Percentiles rank a stretch among this genome's conserved stretches.
Evolutionary conservation across 1,284 basidiomycete genomes (phyloP).

Genomic region (Ceraceosorus guamensis): DNA sequence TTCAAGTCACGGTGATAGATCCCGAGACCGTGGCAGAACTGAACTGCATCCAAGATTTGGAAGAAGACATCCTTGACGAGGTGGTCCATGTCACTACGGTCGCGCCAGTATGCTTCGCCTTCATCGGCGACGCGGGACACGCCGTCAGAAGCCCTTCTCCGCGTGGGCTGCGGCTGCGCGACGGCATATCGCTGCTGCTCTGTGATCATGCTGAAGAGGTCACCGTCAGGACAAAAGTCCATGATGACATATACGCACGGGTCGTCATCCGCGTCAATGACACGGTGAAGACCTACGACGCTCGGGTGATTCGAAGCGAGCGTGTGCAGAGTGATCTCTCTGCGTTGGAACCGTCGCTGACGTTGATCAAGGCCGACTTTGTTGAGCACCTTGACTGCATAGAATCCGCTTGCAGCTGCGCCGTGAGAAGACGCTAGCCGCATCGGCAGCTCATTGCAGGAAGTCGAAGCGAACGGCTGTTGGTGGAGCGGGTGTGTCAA

Average conservation of each 20-base stretch:
- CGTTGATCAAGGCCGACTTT: slow-evolving; percentile 59
- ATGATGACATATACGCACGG: slow-evolving; percentile 59
- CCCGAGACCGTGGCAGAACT: slow-evolving; percentile 63
- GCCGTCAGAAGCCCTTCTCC: neutral
- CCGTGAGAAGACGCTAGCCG: slow-evolving; percentile 28
- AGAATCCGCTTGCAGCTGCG: slow-evolving; percentile 49
- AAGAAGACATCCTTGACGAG: slow-evolving; percentile 43
- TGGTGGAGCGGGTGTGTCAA: slow-evolving; percentile 25
- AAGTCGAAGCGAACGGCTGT: slow-evolving; percentile 20
- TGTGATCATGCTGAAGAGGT: slow-evolving; percentile 74
- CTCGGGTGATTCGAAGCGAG: slow-evolving; percentile 67
- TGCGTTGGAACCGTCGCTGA: slow-evolving; percentile 70
- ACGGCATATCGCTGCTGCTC: slow-evolving; percentile 61
- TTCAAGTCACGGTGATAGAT: slow-evolving; percentile 97
- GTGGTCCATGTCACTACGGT: slow-evolving; percentile 32
- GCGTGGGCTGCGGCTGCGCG: slow-evolving; percentile 3
- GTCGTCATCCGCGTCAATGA: slow-evolving; percentile 61
- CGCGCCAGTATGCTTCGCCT: slow-evolving; percentile 10
- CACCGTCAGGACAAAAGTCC: slow-evolving; percentile 73
- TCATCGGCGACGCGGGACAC: slow-evolving; percentile 17
- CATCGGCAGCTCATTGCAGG: slow-evolving; percentile 5
- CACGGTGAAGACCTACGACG: slow-evolving; percentile 80
- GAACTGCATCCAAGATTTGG: slow-evolving; percentile 78
- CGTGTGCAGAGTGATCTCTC: slow-evolving; percentile 61
- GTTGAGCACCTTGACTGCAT: slow-evolving; percentile 79